Evolutionary conservation across 495 filamentous ascomycete species (phyloP).

Genomic region (Tetracladium setigerum): DNA sequence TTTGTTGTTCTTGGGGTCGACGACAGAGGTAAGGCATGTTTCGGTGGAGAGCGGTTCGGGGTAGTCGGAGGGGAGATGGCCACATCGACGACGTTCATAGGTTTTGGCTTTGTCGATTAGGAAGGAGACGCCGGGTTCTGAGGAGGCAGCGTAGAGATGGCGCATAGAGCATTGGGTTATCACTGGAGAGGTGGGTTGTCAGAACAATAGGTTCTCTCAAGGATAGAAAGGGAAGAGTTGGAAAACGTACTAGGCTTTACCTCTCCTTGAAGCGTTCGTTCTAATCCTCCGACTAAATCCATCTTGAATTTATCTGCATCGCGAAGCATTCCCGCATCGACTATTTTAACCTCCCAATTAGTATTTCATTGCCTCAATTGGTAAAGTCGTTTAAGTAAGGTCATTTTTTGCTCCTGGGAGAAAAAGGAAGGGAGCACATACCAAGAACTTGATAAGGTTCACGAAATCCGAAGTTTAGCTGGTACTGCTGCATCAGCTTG

Average conservation of each 20-base stretch:
- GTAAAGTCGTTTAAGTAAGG: background rate
- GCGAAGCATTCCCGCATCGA: slow-evolving; percentile 74
- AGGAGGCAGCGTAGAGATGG: slow-evolving; percentile 55
- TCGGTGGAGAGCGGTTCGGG: slow-evolving; percentile 61
- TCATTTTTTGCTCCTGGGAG: background rate
- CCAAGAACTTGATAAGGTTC: slow-evolving; percentile 88
- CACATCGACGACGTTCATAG: slow-evolving; percentile 81
- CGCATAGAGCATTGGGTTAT: slow-evolving; percentile 62
- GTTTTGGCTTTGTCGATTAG: slow-evolving; percentile 62
- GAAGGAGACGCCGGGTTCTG: slow-evolving; percentile 45
- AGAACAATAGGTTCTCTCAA: slow-evolving; percentile 1
- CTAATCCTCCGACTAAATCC: slow-evolving; percentile 63
- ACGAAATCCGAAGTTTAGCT: slow-evolving; percentile 74
- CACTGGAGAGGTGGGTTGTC: slow-evolving; percentile 29
- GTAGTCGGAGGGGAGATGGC: slow-evolving; percentile 71
- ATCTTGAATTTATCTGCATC: slow-evolving; percentile 72
- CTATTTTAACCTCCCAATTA: slow-evolving; percentile 24
- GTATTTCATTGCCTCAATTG: background rate
- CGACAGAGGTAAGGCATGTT: slow-evolving; percentile 71
- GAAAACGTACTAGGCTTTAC: slow-evolving; percentile 68
- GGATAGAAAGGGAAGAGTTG: background rate
- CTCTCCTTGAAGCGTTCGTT: slow-evolving; percentile 68
- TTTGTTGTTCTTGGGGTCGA: slow-evolving; percentile 61
- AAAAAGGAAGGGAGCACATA: slow-evolving; percentile 25
- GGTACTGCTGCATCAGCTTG: slow-evolving; percentile 92